Evolutionary conservation across 495 filamentous ascomycete genomes (phyloP), one percentile per base, ranked within the genome.

Genomic region (Aspergillus bertholletiae): DNA sequence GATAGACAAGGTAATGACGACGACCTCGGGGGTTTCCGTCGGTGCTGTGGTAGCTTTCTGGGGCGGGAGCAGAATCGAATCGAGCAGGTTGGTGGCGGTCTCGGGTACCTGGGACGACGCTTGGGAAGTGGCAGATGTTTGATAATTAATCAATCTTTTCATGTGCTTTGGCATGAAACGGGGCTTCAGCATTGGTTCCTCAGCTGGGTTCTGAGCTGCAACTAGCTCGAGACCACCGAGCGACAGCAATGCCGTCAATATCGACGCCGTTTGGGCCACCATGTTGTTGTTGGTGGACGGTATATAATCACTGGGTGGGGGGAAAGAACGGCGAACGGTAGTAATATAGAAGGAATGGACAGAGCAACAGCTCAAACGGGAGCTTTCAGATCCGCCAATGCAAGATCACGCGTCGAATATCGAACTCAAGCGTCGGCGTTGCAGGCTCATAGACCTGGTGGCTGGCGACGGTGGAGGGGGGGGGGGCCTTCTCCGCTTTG

Each of bases 141-240:
- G 55, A 26, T 60, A 65, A 46, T 56, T 62, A 35, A 76, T 58
- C 24, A 69, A 60, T 35, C 78, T 66, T 66, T 80, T 82, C 26
- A 77, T 53, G 22, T 76, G 68, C 37, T 71, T 72, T 3, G 75
- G 71, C 53, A 77, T 72, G 57, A 77, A 77, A 43, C 72, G 72
- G 34, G 76, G 76, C 46, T 66, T 68, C 43, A 69, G 63, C 20
- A 69, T 61, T 51, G 68, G 66, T 7, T 69, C 62, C 37, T 59
- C 64, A 13, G 70, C 68, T 34, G 72, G 68, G 53, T 66, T 58
- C 30, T 65, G 51, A 27, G 71, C 71, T 23, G 62, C 58, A 27
- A 62, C 69, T 39, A 75, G 54, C 40, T 73, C 58, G n/a, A 75
- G 46, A n/a, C 65, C 64, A 50, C 68, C 68, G 9, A 73, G 52